phyloP scores from a whole-genome alignment of 164 flowering plant genomes.

The Vitis rupestris region DNA sequence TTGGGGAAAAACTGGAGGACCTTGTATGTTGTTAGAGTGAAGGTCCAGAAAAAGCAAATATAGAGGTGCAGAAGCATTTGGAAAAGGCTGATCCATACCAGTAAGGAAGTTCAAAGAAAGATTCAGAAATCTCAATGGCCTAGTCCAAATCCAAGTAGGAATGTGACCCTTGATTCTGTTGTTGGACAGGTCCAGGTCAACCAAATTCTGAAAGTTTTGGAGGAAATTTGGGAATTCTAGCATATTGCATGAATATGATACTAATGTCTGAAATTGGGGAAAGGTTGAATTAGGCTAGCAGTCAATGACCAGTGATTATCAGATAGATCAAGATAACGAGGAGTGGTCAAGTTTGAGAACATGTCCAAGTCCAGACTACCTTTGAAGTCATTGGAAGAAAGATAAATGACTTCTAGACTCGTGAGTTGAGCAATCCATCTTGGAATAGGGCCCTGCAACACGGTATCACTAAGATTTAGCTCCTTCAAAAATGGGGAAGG shows the following conservation, averaged over 20 bases:
- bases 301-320: neutral
- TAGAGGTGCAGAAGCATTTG: too few species aligned
- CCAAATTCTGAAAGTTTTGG: neutral
- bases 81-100: neutral
- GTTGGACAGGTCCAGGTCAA: slow-evolving; percentile 1
- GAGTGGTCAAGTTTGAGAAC: neutral
- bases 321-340: neutral
- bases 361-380: neutral
- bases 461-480: too few species aligned
- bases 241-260: slow-evolving; percentile 3
- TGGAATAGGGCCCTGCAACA: slow-evolving; percentile 1
- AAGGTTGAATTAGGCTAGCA: neutral
- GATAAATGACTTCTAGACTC: neutral
- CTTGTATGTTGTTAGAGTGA: slow-evolving; percentile 3
- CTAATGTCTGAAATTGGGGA: neutral
- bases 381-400: slow-evolving; percentile 5
- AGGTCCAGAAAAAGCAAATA: neutral
- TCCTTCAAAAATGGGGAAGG: too few species aligned
- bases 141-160: neutral
- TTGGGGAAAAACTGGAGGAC: neutral
- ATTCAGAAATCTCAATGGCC: neutral
- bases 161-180: slow-evolving; percentile 4
- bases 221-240: slow-evolving; percentile 8
- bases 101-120: slow-evolving; percentile 1
- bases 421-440: neutral